phyloP scores from a whole-genome alignment of 2,329 filamentous ascomycete genomes.

The Pestalotiopsis sp. region DNA sequence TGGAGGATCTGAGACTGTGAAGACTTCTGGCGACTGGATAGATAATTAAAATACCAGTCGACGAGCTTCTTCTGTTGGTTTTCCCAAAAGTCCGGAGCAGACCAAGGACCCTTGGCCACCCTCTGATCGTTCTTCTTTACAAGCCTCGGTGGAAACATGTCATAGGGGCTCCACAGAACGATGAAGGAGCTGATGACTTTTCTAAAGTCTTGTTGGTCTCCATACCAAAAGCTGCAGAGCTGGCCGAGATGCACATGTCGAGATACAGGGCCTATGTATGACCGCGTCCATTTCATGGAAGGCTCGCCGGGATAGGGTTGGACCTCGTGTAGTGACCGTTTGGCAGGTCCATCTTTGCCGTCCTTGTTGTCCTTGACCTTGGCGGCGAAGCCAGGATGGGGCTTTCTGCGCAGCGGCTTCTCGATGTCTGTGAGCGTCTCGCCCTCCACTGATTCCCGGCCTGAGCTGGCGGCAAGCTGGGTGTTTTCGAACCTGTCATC shows the following conservation, averaged over 20 bases:
- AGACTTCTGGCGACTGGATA: slow-evolving; percentile 18
- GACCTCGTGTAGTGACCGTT: slow-evolving; percentile 24
- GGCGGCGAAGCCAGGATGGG: slow-evolving; percentile 9
- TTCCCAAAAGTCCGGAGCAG: slow-evolving; percentile 25
- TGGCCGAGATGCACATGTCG: slow-evolving; percentile 33
- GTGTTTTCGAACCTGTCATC: slow-evolving; percentile 6
- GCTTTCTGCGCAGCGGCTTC: not conserved
- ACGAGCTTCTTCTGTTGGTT: slow-evolving; percentile 25
- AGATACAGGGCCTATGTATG: slow-evolving; percentile 34
- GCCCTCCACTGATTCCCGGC: not conserved
- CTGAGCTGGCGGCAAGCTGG: slow-evolving; percentile 1
- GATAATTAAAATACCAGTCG: slow-evolving; percentile 26
- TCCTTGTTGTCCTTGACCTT: slow-evolving; percentile 19
- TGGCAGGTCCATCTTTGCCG: slow-evolving; percentile 12
- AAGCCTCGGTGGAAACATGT: slow-evolving; percentile 33
- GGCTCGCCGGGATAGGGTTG: slow-evolving; percentile 34
- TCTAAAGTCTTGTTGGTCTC: slow-evolving; percentile 27
- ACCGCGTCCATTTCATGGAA: slow-evolving; percentile 35
- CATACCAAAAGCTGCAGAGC: slow-evolving; percentile 32
- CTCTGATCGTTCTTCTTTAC: slow-evolving; percentile 19
- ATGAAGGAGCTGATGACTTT: slow-evolving; percentile 26
- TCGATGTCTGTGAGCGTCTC: not conserved
- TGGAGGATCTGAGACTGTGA: slow-evolving; percentile 26
- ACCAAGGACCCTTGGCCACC: slow-evolving; percentile 30
- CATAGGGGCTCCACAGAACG: slow-evolving; percentile 30